phyloP scores from a whole-genome alignment of 495 filamentous ascomycete genomes.

The Bathelium albidoporum region DNA sequence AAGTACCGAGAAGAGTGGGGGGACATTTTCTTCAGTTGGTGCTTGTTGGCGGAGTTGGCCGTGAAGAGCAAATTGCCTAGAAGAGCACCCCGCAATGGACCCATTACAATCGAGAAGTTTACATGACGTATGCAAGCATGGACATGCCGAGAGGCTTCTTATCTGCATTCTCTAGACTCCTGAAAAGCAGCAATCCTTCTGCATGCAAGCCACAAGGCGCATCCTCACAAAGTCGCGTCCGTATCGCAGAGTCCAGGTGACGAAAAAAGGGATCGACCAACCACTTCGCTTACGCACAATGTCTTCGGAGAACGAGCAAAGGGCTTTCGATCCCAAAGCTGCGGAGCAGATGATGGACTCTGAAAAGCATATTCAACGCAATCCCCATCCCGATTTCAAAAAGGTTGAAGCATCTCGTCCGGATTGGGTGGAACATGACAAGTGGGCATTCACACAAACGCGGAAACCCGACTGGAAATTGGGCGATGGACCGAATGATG shows the following conservation, averaged over 20 bases:
- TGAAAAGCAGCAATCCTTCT: neutral
- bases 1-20: no score
- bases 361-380: conserved; percentile 46
- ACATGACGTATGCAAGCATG: neutral
- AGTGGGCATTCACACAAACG: conserved; percentile 54
- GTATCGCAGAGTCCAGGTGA: neutral
- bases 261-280: no score
- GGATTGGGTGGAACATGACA: conserved; percentile 44
- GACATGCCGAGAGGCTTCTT: neutral
- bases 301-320: conserved; percentile 23
- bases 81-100: neutral
- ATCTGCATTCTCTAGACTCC: neutral
- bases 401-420: conserved; percentile 62
- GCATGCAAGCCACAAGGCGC: neutral
- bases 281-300: conserved; percentile 13
- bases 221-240: neutral
- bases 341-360: conserved; percentile 31
- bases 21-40: no score
- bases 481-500: conserved; percentile 65
- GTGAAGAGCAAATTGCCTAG: no score
- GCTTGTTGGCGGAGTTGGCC: no score
- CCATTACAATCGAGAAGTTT: no score
- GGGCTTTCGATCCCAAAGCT: conserved; percentile 23
- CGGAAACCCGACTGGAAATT: conserved; percentile 64
- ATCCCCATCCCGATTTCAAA: conserved; percentile 68